A percentile compares a stretch with the other conserved stretches of the same genome.
These are phyloP conservation scores for Saturnispora sekii DNA, from an alignment of 805 yeast genomes.

Conservation along the genomic window DNA sequence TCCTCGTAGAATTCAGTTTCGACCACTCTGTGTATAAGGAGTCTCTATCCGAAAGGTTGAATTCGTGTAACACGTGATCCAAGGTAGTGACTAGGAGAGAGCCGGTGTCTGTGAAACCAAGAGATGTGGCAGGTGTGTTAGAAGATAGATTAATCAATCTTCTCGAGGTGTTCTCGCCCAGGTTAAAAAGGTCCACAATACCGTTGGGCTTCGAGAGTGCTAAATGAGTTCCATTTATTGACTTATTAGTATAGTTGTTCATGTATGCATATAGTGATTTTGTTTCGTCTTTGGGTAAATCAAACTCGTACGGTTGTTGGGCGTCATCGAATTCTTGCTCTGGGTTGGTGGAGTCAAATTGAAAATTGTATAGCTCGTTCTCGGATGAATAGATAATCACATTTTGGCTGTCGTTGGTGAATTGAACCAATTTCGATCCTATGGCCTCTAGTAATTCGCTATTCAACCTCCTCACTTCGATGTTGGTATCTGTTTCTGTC, in stretches of 20 bases:
- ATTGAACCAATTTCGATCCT: slow-evolving; percentile 49
- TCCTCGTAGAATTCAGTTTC: slow-evolving; percentile 56
- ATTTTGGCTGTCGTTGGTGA: slow-evolving; percentile 33
- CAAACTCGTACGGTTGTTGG: slow-evolving; percentile 24
- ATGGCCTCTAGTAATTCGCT: slow-evolving; percentile 29
- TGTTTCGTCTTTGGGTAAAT: slow-evolving; percentile 18
- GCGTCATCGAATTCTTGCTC: slow-evolving; percentile 33
- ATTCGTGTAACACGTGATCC: slow-evolving; percentile 69
- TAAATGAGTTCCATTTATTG: slow-evolving; percentile 34
- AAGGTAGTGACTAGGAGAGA: slow-evolving; percentile 59
- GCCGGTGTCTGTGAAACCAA: slow-evolving; percentile 39
- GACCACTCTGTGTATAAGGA: slow-evolving; percentile 65
- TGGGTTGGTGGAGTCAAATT: slow-evolving; percentile 29
- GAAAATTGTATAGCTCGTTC: slow-evolving; percentile 38
- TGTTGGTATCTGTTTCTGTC: slow-evolving; percentile 31
- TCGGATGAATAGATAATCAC: slow-evolving; percentile 45
- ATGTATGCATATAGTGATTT: slow-evolving; percentile 23
- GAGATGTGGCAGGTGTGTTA: slow-evolving; percentile 40
- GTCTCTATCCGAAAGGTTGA: slow-evolving; percentile 29
- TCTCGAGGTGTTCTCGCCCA: slow-evolving; percentile 19
- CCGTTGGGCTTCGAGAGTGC: slow-evolving; percentile 62
- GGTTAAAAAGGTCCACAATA: slow-evolving; percentile 41
- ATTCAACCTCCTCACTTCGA: slow-evolving; percentile 44
- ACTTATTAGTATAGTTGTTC: slow-evolving; percentile 43
- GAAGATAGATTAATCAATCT: slow-evolving; percentile 51